Evolutionary conservation across 1,284 basidiomycete genomes (phyloP), one percentile per base, ranked within the genome.

Genomic region (Microbotryomycetes sp.): DNA sequence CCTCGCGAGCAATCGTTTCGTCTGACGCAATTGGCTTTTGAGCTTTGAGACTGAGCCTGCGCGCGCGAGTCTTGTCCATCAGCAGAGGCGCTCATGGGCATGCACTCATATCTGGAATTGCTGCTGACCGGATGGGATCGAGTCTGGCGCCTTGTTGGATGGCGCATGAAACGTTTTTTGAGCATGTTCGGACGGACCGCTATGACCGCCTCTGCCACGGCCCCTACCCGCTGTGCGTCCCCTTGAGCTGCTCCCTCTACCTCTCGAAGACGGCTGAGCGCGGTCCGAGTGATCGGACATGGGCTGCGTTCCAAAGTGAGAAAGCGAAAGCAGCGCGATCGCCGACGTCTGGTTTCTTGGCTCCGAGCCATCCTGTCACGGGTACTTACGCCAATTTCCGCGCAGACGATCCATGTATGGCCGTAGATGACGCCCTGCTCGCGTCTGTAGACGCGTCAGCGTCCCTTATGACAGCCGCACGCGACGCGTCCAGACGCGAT

Each of bases 21-120:
- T 68, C 49, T 68, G 66, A 3, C 66, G 47, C 29, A 68, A 41
- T 49, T 68, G 66, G 0, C 64, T 61, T 51, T 68, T 68, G 35
- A 68, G 60, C 49, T 68, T 68, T 30, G 54, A 57, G 46, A 68
- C 64, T 27, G 57, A 62, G 1, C 66, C 66, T 68, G 49, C 7
- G 21, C 23, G 31, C 9, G 11, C 35, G n/a, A n/a, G 35, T 41
- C 35, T 11, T 41, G 35, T 41, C 35, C 9, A 18, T 41, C 35
- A 41, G 18, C 35, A 18, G 18, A 18, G n/a, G n/a, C n/a, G n/a
- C n/a, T n/a, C n/a, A n/a, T n/a, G n/a, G n/a, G n/a, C n/a, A n/a
- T n/a, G n/a, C n/a, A n/a, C n/a, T n/a, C n/a, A n/a, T n/a, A n/a
- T n/a, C n/a, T n/a, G n/a, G n/a, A 23, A 23, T n/a, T 35, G 23